Evolutionary conservation across 192 early-diverging fungal species (phyloP).

Genomic region (Coemansia sp.): DNA sequence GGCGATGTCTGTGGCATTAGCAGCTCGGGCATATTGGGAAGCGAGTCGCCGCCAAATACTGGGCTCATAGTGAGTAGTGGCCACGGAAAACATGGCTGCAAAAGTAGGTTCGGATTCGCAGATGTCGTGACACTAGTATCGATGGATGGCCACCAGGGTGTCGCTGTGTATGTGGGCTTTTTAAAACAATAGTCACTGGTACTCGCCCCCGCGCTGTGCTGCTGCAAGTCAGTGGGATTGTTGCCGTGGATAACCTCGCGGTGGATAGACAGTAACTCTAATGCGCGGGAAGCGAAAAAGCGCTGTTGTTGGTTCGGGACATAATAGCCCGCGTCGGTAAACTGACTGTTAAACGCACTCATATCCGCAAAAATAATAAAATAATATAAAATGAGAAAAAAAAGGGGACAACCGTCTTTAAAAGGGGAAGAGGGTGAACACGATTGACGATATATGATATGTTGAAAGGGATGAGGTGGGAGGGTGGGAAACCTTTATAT

Average conservation of each 20-base stretch:
- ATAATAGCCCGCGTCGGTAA: constrained; percentile 5
- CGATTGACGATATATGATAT: neutral
- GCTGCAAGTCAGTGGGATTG: neutral
- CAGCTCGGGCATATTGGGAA: neutral
- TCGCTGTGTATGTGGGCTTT: constrained; percentile 10
- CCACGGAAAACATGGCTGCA: constrained; percentile 17
- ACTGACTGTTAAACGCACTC: neutral
- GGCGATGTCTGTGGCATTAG: constrained; percentile 5
- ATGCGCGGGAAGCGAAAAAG: constrained; percentile 28
- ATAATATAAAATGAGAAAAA: neutral
- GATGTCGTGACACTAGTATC: neutral
- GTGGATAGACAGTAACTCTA: constrained; percentile 26
- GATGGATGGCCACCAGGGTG: neutral
- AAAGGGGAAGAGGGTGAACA: too few relatives aligned
- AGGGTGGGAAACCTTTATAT: neutral
- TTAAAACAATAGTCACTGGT: neutral
- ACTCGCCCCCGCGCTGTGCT: neutral
- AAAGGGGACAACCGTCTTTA: too few relatives aligned
- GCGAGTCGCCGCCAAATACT: neutral
- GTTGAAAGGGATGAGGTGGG: neutral
- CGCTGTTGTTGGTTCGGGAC: constrained; percentile 13
- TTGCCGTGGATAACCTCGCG: constrained; percentile 25
- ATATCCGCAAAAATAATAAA: neutral
- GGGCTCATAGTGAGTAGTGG: constrained; percentile 5
- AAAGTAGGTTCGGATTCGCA: constrained; percentile 1